Conservation (phyloP, 495 filamentous ascomycete genomes). For the Trichoderma virens region DNA sequence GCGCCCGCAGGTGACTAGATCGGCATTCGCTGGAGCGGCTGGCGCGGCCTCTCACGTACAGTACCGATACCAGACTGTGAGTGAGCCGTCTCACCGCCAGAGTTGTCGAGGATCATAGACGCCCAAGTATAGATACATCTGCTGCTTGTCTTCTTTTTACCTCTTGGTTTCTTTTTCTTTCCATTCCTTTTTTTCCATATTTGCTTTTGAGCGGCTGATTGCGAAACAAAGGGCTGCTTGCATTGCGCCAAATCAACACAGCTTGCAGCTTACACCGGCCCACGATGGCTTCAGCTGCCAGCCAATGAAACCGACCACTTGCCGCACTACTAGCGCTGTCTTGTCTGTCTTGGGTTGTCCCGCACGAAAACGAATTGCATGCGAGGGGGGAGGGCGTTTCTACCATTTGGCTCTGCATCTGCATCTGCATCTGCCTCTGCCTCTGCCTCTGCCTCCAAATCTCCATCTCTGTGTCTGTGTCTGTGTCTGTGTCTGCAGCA, state of each 20-base stretch:
- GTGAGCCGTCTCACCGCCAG: no score
- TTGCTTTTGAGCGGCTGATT: no score
- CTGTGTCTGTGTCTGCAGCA: no score
- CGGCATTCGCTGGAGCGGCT: not conserved
- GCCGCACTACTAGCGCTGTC: not conserved
- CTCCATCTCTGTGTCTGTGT: no score
- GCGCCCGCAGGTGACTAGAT: not conserved
- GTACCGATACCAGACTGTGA: no score
- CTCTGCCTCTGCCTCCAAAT: no score
- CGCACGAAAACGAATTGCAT: not conserved
- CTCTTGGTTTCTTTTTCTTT: no score
- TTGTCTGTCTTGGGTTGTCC: not conserved
- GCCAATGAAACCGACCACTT: not conserved
- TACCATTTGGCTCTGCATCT: not conserved
- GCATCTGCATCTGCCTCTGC: not conserved
- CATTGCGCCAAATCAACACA: not conserved
- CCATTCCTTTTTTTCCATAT: no score
- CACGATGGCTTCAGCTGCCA: not conserved
- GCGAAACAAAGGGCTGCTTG: no score
- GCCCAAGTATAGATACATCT: no score
- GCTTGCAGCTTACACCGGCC: not conserved
- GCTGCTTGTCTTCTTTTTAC: no score
- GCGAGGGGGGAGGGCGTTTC: not conserved
- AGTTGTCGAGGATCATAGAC: no score
- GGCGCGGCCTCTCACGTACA: not conserved